Conservation (phyloP, 768 basidiomycete genomes). For the Butyriboletus loyo region DNA sequence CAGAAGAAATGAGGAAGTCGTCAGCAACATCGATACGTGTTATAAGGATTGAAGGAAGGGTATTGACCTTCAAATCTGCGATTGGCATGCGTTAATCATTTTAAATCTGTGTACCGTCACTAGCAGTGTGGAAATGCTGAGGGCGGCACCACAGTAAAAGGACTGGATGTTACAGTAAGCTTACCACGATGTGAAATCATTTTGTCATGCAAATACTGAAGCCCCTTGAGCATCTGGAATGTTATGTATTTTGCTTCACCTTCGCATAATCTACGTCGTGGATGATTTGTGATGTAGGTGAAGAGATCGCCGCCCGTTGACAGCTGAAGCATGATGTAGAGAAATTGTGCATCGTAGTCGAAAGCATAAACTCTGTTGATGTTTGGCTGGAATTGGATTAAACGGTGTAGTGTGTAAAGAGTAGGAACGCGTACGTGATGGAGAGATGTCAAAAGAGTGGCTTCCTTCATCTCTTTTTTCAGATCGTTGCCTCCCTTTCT, state of each 20-base stretch:
- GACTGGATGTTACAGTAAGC: constrained; percentile 8
- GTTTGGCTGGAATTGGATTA: constrained; percentile 53
- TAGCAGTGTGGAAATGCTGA: neutral
- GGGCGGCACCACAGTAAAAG: neutral
- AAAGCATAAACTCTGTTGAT: constrained; percentile 77
- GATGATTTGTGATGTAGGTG: constrained; percentile 70
- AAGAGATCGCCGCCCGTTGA: constrained; percentile 89
- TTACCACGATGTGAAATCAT: constrained; percentile 78
- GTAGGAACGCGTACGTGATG: constrained; percentile 54
- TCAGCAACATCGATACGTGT: neutral
- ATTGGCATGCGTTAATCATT: neutral
- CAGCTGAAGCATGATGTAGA: constrained; percentile 83
- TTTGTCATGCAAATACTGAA: constrained; percentile 67
- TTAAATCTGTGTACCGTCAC: neutral
- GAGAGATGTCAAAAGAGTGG: constrained; percentile 65
- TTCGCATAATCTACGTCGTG: constrained; percentile 59
- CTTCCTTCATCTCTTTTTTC: constrained; percentile 70
- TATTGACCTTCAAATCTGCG: constrained; percentile 62
- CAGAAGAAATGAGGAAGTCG: neutral
- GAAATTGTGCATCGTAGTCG: constrained; percentile 56
- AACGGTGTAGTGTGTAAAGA: neutral
- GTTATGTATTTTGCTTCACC: constrained; percentile 83
- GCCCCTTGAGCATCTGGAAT: constrained; percentile 71
- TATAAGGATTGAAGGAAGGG: neutral
- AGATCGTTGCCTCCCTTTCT: constrained; percentile 44